phyloP scores from a whole-genome alignment of 352 stramenopile species.

The Globisporangium uncinulatum region DNA sequence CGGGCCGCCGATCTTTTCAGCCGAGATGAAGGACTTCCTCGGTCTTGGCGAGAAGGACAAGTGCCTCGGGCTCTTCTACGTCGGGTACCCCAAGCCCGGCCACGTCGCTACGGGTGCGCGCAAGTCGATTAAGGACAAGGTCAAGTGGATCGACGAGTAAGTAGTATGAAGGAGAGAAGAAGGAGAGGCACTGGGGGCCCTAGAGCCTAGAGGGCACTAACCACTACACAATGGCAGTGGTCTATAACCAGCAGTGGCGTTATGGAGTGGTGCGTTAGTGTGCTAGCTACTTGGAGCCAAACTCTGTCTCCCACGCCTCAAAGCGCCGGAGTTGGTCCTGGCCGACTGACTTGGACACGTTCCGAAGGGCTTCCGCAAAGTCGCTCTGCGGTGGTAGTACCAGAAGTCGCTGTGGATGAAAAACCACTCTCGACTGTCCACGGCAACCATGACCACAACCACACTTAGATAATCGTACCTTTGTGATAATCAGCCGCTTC shows the following conservation, averaged over 20 bases:
- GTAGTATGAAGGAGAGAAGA: too few species aligned
- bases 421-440: conserved; percentile 12
- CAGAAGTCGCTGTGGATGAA: too few species aligned
- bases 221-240: too few species aligned
- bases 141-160: conserved; percentile 43
- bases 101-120: conserved; percentile 44
- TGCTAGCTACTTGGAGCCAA: conserved; percentile 71
- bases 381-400: conserved; percentile 17
- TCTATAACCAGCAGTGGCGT: neutral
- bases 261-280: conserved; percentile 10
- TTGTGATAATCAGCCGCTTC: conserved; percentile 56
- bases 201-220: too few species aligned
- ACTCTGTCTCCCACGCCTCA: conserved; percentile 70
- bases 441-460: neutral
- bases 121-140: conserved; percentile 74
- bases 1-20: conserved; percentile 44
- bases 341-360: conserved; percentile 80
- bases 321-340: conserved; percentile 73
- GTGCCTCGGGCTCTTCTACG: conserved; percentile 82
- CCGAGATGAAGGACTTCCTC: conserved; percentile 83
- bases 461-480: conserved; percentile 17
- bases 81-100: conserved; percentile 55
- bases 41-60: conserved; percentile 64
- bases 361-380: conserved; percentile 63
- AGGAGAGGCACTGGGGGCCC: neutral